Percentiles rank a stretch among this genome's conserved stretches.
Conservation (phyloP, 768 basidiomycete genomes). For the Trametes cingulata region DNA sequence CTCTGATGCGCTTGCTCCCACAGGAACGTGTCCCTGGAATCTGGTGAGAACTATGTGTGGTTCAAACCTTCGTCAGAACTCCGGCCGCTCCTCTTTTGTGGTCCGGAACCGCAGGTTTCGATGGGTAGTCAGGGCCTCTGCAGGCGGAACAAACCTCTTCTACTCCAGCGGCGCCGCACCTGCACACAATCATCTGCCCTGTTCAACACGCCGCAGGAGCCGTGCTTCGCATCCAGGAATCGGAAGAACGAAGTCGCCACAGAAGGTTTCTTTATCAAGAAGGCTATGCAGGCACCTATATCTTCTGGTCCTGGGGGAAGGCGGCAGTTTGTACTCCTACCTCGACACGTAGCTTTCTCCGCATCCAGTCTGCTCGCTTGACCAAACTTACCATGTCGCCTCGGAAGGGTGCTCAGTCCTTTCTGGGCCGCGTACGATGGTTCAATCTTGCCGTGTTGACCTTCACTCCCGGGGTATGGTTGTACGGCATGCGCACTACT, state of each 20-base stretch:
- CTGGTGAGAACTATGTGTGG: neutral
- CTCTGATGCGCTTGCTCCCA: neutral
- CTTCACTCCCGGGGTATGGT: slow-evolving; percentile 66
- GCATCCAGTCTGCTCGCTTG: neutral
- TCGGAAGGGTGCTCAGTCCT: neutral
- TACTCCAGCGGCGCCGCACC: too few relatives aligned
- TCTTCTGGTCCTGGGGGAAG: neutral
- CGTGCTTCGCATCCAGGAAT: neutral
- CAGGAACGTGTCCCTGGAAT: neutral
- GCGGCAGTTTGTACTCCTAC: neutral
- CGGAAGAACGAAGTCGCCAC: neutral
- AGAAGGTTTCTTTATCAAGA: slow-evolving; percentile 6
- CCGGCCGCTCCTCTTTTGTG: neutral
- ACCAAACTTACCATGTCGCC: neutral
- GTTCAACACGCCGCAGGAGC: neutral
- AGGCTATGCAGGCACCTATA: slow-evolving; percentile 1
- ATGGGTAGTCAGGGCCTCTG: too few relatives aligned
- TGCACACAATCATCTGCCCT: too few relatives aligned
- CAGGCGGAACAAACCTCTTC: too few relatives aligned
- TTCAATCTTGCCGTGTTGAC: slow-evolving; percentile 74
- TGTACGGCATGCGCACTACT: slow-evolving; percentile 64
- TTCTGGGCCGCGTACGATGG: slow-evolving; percentile 47
- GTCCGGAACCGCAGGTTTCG: neutral
- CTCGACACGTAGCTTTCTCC: neutral
- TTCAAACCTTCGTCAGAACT: neutral